Evolutionary conservation across 495 filamentous ascomycete genomes (phyloP).

Genomic region (Choiromyces venosus): DNA sequence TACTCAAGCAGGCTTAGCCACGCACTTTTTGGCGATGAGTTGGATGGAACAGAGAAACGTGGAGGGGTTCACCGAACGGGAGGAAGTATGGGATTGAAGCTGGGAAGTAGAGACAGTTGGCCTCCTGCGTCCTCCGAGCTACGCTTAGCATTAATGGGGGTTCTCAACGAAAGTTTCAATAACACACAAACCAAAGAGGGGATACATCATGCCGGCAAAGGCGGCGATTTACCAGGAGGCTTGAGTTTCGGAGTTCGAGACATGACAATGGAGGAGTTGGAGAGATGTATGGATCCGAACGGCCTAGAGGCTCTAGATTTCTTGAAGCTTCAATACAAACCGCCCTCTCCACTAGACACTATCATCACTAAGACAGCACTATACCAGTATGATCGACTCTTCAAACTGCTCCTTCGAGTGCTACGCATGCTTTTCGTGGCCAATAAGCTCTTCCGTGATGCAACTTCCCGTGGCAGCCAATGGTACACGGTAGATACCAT

Average conservation of each 20-base stretch:
- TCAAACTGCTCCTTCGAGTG: constrained; percentile 69
- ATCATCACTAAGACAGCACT: constrained; percentile 65
- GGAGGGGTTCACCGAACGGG: constrained; percentile 62
- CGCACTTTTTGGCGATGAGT: constrained; percentile 81
- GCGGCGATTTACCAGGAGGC: constrained; percentile 62
- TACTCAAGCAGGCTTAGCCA: constrained; percentile 73
- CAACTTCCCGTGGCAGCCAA: constrained; percentile 45
- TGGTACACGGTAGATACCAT: constrained; percentile 44
- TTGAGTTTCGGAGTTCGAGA: constrained; percentile 85
- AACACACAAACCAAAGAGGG: constrained; percentile 24
- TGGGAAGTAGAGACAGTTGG: constrained; percentile 74
- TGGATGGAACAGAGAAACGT: constrained; percentile 68
- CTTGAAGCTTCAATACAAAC: constrained; percentile 74
- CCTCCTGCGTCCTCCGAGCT: constrained; percentile 90
- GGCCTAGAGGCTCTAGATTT: constrained; percentile 86
- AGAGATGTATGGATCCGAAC: constrained; percentile 70
- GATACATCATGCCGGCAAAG: constrained; percentile 26
- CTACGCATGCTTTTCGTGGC: constrained; percentile 75
- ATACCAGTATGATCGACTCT: constrained; percentile 75
- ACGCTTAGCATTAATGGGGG: constrained; percentile 76
- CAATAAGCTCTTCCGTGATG: constrained; percentile 62
- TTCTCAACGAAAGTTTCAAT: constrained; percentile 70
- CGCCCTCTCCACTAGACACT: constrained; percentile 64
- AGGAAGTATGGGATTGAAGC: constrained; percentile 69
- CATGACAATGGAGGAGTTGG: constrained; percentile 66